Percentiles rank a stretch among this genome's conserved stretches.
phyloP scores from a whole-genome alignment of 441 rosid species.

The Eutrema salsugineum region DNA sequence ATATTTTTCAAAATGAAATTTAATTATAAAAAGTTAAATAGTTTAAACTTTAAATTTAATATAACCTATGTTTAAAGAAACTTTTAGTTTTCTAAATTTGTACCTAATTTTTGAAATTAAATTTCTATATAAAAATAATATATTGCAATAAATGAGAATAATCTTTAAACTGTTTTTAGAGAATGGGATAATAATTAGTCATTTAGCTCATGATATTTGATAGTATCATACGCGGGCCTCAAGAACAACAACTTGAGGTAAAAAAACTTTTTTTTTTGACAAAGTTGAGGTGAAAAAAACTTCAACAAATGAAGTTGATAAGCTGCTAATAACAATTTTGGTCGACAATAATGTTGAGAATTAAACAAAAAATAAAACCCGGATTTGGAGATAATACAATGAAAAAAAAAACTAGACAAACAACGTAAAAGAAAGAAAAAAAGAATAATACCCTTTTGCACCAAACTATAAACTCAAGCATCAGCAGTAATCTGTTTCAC shows the following conservation, averaged over 20 bases:
- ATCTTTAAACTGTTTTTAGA: no score
- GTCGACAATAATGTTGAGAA: conserved; percentile 11
- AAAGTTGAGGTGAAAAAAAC: background rate
- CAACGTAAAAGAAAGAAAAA: background rate
- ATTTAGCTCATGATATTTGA: background rate
- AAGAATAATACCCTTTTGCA: conserved; percentile 20
- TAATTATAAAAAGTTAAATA: no score
- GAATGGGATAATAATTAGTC: no score
- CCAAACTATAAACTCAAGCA: background rate
- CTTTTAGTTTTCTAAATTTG: no score
- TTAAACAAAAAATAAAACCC: background rate
- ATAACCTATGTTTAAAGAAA: no score
- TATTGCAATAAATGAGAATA: no score
- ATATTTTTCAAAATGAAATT: no score
- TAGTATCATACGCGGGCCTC: background rate
- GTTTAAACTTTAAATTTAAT: no score
- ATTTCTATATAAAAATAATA: no score
- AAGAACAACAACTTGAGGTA: background rate
- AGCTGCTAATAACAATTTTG: conserved; percentile 19
- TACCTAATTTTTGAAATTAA: no score
- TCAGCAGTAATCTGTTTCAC: background rate
- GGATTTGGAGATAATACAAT: conserved; percentile 15
- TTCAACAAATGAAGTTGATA: background rate
- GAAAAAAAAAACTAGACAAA: conserved; percentile 1
- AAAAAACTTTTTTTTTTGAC: background rate